Evolutionary conservation across 129 eudicot species (phyloP), one percentile per base, ranked within the genome.

Genomic region (Oenanthe sinensis): DNA sequence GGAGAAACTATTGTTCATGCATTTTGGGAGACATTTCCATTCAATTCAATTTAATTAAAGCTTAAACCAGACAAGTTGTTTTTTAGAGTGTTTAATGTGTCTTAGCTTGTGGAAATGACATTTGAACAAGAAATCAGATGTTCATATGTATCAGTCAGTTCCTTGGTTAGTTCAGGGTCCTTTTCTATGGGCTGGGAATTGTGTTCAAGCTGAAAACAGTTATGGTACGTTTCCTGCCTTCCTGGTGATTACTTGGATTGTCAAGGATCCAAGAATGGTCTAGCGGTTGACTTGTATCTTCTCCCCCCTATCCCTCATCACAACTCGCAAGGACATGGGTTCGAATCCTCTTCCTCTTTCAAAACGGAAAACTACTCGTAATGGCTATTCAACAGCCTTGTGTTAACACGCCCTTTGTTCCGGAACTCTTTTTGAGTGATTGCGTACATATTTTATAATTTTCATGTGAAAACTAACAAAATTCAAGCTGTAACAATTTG

Each of bases 21-120:
- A 15, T 4, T 70, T 4, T 70, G 47, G 20, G 20, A 40, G 75
- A 71, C 33, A 33, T 40, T 43, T n/a, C n/a, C n/a, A n/a, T 42
- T 4, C 28, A 30, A 13, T 71, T 71, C 76, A 10, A 71, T 71
- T 11, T 22, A 40, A 26, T 20, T 8, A 36, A 24, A 72, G 50
- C 22, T 6, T 42, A 15, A 19, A 14, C 14, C 42, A 50, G 50
- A 19, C 75, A 39, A 71, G 30, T 71, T 42, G 2, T 19, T 7
- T 71, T 33, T 22, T 8, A 44, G 28, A 15, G 47, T 20, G 75
- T 1, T 42, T 42, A 24, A 22, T 71, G 75, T 71, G 75, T 39
- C 75, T 20, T 42, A 19, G 75, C 75, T 42, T 71, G 33, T 11
- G 49, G 49, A 42, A 71, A 3, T 71, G 76, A 71, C 76, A 71